A percentile compares a stretch with the other conserved stretches of the same genome.
Evolutionary conservation across 164 flowering plant species (phyloP).

Genomic region (Tetrastigma voinierianum): DNA sequence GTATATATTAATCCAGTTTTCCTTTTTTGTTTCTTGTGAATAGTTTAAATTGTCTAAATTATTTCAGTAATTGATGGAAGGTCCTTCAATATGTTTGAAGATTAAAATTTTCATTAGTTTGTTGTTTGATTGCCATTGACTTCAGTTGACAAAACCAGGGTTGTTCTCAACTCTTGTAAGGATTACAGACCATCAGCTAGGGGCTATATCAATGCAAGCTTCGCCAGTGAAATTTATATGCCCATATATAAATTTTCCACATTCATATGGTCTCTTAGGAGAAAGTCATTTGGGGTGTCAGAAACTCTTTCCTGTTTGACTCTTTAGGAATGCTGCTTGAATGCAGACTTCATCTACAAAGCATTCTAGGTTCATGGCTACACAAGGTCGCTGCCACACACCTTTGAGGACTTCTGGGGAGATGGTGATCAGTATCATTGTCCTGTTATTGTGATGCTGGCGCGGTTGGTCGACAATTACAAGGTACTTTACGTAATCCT

Average conservation of each 20-base stretch:
- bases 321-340: conserved; percentile 11
- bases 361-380: conserved; percentile 78
- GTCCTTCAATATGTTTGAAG: not conserved
- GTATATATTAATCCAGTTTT: conserved; percentile 25
- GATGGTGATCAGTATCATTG: conserved; percentile 85
- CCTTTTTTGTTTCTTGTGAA: not conserved
- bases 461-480: conserved; percentile 74
- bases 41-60: conserved; percentile 1
- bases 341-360: conserved; percentile 55
- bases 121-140: conserved; percentile 5
- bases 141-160: conserved; percentile 81
- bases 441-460: conserved; percentile 91
- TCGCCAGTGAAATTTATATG: conserved; percentile 24
- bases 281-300: conserved; percentile 5
- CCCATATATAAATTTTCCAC: conserved; percentile 1
- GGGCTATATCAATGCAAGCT: conserved; percentile 89
- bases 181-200: conserved; percentile 48
- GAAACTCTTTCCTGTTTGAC: conserved; percentile 5
- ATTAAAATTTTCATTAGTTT: not conserved
- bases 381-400: conserved; percentile 96
- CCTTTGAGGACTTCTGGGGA: conserved; percentile 97
- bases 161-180: conserved; percentile 55
- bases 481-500: conserved; percentile 51
- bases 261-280: conserved; percentile 1
- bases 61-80: not conserved